Evolutionary conservation across 768 basidiomycete species (phyloP), one percentile per base, ranked within the genome.

Genomic region (Peribolospora baueri): DNA sequence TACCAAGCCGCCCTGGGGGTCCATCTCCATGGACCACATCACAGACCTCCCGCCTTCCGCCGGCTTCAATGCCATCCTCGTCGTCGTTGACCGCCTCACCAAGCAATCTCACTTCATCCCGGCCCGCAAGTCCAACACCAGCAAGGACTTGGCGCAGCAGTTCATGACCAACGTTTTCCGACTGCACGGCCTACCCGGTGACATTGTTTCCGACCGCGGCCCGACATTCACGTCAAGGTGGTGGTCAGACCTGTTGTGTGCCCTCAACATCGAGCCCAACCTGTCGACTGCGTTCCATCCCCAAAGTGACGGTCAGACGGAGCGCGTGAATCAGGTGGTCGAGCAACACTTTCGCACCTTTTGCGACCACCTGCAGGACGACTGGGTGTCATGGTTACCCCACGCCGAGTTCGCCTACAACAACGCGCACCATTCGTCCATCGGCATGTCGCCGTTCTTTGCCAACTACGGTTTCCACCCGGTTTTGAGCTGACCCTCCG

Each of bases 271-370:
- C 46, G 50, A 68, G 11, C 52, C 53, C 2, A 66, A 66, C 42
- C 58, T 68, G 0, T 68, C 66, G 5, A 74, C 72, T 0, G 72
- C 71, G 0, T 74, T 68, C 51, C 73, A 73, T 54, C 74, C 73
- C 0, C 68, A 71, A 51, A 68, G 67, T 2, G 68, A 72, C 54
- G 70, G 73, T 0, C 69, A 71, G 47, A 71, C 70, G 0, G 71
- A 75, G 54, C 55, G 64, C 1, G 59, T 68, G 7, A 72, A 74
- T 55, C 70, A 71, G 54, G 61, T 67, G 5, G 36, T 73, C 0
- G 70, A 74, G 55, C 65, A 66, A 9, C 70, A 69, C 56, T 66
- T 74, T 0, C 60, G 68, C 0, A 51, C 66, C 0, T 72, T 66
- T 58, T 51, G 59, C 43, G 65, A 68, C 51, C 61, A 67, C 51